Evolutionary conservation across 2,329 filamentous ascomycete genomes (phyloP), one percentile per base, ranked within the genome.

Genomic region (Diplodia sapinea): DNA sequence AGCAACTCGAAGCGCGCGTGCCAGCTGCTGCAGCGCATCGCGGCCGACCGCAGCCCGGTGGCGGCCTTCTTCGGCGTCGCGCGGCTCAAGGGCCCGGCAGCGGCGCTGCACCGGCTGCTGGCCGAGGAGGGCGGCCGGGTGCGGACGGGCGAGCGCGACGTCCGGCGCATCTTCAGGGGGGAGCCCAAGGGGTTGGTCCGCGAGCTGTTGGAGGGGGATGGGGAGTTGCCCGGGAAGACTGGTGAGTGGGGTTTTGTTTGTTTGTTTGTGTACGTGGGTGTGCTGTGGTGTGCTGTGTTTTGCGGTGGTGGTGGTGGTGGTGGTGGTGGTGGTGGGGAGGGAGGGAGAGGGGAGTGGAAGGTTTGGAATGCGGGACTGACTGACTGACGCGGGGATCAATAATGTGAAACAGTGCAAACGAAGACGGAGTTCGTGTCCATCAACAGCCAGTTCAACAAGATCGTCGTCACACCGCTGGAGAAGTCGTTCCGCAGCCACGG

Each of bases 401-500:
- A n/a, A 36, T n/a, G 7, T 17, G 8, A 26, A 47, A 47, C 11
- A 61, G 59, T 63, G 29, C 59, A 63, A 31, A n/a, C 59, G 20
- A 63, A 63, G 59, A 63, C 59, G 7, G 59, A 63, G 11, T 63
- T 63, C 7, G 59, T 63, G 11, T 63, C 59, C n/a, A 63, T 63
- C 26, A 63, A 63, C 15, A 51, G 40, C n/a, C 59, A 63, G 59
- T 63, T 63, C 43, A 36, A 51, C 20, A 63, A 63, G 59, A 38
- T 51, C 13, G 31, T 63, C n/a, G 43, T 63, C 15, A 38, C 9
- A 8, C 59, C 59, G 17, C n/a, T 63, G 47, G 59, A 63, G 59
- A 50, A 51, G 31, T 38, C 59, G 6, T 63, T 63, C 47, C 29
- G 29, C 9, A 63, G 9, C 36, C 59, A 38, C 36, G 47, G 59